Percentiles rank a stretch among this genome's conserved stretches.
These are phyloP conservation scores for Cladorrhinum samala DNA, from an alignment of 495 filamentous ascomycete species.

Conservation along the genomic window DNA sequence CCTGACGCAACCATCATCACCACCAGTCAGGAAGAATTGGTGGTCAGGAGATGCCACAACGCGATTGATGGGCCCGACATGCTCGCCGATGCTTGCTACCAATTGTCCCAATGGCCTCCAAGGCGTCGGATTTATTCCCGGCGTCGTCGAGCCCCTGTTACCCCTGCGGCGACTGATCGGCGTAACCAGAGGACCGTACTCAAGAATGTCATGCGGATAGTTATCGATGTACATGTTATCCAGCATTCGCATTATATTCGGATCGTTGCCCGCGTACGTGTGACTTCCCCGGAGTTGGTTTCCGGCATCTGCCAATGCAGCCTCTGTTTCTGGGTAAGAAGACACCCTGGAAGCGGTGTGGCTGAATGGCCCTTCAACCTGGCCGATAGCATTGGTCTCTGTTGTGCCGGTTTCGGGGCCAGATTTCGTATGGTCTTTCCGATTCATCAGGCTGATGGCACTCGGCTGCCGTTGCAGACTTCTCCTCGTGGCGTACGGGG, in stretches of 20 bases:
- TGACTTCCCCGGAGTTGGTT: constrained; percentile 45
- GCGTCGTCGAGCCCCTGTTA: constrained; percentile 40
- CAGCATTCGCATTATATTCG: constrained; percentile 75
- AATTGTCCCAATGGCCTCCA: constrained; percentile 85
- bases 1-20: constrained; percentile 86
- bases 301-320: constrained; percentile 28
- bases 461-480: constrained; percentile 59
- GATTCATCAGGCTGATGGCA: constrained; percentile 74
- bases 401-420: constrained; percentile 78
- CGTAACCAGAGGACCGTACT: constrained; percentile 76
- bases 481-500: constrained; percentile 34
- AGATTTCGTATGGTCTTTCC: constrained; percentile 73
- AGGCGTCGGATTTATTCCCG: constrained; percentile 39
- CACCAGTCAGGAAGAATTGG: constrained; percentile 86
- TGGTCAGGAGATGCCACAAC: constrained; percentile 85
- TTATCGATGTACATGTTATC: constrained; percentile 87
- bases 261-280: constrained; percentile 84
- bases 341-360: constrained; percentile 25
- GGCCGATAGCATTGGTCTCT: constrained; percentile 74
- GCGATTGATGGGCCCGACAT: constrained; percentile 74
- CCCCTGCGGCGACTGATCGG: constrained; percentile 58
- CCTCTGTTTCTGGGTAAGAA: constrained; percentile 24
- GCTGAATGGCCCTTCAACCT: constrained; percentile 64
- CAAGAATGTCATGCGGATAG: constrained; percentile 72
- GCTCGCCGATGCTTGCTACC: constrained; percentile 83